Evolutionary conservation across 2,329 filamentous ascomycete species (phyloP).

Genomic region (Juglanconis sp.): DNA sequence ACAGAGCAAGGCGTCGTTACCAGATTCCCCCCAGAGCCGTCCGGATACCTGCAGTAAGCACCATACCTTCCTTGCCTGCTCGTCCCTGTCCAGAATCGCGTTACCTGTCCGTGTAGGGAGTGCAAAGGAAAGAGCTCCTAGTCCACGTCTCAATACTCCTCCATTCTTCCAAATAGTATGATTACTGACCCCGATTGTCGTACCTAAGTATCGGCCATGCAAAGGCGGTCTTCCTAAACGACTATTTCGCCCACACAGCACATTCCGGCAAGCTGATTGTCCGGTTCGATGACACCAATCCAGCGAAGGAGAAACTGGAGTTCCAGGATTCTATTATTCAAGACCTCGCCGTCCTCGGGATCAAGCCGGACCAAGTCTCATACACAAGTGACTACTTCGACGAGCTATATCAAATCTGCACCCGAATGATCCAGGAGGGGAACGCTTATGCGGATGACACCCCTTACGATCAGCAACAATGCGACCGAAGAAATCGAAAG

Average conservation of each 20-base stretch:
- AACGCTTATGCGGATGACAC: slow-evolving; percentile 95
- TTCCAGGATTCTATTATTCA: slow-evolving; percentile 92
- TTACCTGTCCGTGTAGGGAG: slow-evolving; percentile 37
- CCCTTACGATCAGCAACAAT: slow-evolving; percentile 71
- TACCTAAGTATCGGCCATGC: slow-evolving; percentile 96
- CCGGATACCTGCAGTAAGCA: slow-evolving; percentile 28
- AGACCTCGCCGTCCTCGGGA: slow-evolving; percentile 86
- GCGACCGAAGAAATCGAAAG: slow-evolving; percentile 79
- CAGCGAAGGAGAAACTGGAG: slow-evolving; percentile 94
- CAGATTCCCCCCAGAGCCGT: slow-evolving; percentile 90
- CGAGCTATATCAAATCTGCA: slow-evolving; percentile 79
- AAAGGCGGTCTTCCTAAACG: slow-evolving; percentile 88
- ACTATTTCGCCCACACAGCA: slow-evolving; percentile 93
- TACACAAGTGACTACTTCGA: slow-evolving; percentile 97
- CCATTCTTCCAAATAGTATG: too few species aligned
- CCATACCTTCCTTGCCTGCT: too few species aligned
- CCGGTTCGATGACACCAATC: slow-evolving; percentile 96
- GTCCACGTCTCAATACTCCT: too few species aligned
- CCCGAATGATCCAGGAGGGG: slow-evolving; percentile 81
- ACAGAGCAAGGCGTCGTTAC: slow-evolving; percentile 87
- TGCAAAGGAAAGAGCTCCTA: slow-evolving; percentile 42
- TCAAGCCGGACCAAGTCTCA: slow-evolving; percentile 80
- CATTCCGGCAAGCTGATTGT: slow-evolving; percentile 89
- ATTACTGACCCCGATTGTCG: neutral
- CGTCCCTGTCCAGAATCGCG: too few species aligned